Base-by-base conservation (phyloP, 2,329 filamentous ascomycete species). In the Eutypa lata region DNA sequence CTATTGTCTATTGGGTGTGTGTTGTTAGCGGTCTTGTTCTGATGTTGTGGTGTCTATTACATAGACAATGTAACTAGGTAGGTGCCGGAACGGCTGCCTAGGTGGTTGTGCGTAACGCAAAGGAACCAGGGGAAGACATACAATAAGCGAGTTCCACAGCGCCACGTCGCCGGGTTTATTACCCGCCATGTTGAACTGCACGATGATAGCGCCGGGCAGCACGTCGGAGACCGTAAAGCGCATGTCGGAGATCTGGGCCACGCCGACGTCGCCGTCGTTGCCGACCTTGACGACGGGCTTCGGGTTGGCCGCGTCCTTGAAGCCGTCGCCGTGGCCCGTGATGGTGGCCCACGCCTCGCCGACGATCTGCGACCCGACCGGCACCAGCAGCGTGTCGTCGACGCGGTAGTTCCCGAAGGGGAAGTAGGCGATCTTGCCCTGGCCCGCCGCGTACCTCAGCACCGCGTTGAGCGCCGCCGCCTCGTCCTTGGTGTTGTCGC, bases 181-280 rank as follows among this genome's bases (percentile, higher is more conserved):
- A 2, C 71, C 71, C 6, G 68, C 69, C 48, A 71, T 66, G 59
- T 73, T 66, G 53, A 73, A 68, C 57, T 70, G 68, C n/a, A 89
- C 75, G 16, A 89, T 69, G 7, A 87, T 78, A 6, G 84, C 82
- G 31, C 85, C 83, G 7, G 80, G 73, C 7, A 83, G 75, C 8
- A 81, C 76, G 6, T 85, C 84, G 54, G 77, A 74, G 2, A 84
- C 85, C 55, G 80, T 79, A 44, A 90, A 76, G 40, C 88, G 77
- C 69, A 87, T 80, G 59, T 90, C 86, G 2, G 79, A 80, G 71
- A 83, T 82, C 64, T 89, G 84, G 7, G 87, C 76, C 2, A 66
- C 71, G 13, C 87, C 87, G 7, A 72, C 70, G 21, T 88, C 81
- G 4, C 84, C 83, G 2, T 73, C 62, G 14, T 74, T 74, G 28